phyloP scores from a whole-genome alignment of 495 filamentous ascomycete species.

The Neurospora sp. region DNA sequence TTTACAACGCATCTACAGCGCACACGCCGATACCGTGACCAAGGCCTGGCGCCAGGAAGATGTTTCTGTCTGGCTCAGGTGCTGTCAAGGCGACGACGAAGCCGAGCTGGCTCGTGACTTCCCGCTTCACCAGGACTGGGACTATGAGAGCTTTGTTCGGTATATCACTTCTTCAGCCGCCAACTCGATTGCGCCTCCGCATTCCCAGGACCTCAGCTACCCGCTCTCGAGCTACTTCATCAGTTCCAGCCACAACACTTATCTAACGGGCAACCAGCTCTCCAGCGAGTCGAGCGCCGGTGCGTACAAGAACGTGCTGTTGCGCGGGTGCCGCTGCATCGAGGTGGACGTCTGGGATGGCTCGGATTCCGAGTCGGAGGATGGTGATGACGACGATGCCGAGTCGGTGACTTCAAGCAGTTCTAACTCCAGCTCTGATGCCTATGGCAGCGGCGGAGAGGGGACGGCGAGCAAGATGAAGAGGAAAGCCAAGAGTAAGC shows the following conservation, averaged over 20 bases:
- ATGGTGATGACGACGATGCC: conserved; percentile 17
- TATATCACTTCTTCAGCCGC: conserved; percentile 52
- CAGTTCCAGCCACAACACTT: conserved; percentile 90
- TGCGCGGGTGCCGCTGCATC: conserved; percentile 80
- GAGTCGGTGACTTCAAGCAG: conserved; percentile 3
- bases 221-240: conserved; percentile 85
- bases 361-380: conserved; percentile 35
- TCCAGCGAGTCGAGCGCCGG: conserved; percentile 72
- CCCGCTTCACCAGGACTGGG: conserved; percentile 17
- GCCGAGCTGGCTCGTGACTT: conserved; percentile 15
- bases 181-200: conserved; percentile 29
- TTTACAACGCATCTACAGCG: conserved; percentile 28
- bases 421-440: conserved; percentile 17
- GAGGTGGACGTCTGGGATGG: conserved; percentile 97
- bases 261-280: conserved; percentile 85
- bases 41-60: conserved; percentile 28
- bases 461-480: conserved; percentile 17
- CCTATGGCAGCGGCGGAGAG: conserved; percentile 5
- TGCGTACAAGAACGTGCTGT: conserved; percentile 74
- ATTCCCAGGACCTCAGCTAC: conserved; percentile 43
- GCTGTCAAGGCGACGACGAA: conserved; percentile 26
- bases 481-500: conserved; percentile 26
- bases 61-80: conserved; percentile 25
- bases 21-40: conserved; percentile 16
- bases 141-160: conserved; percentile 41